Conservation (phyloP, 2,329 filamentous ascomycete genomes). For the Graphilbum fragrans region DNA sequence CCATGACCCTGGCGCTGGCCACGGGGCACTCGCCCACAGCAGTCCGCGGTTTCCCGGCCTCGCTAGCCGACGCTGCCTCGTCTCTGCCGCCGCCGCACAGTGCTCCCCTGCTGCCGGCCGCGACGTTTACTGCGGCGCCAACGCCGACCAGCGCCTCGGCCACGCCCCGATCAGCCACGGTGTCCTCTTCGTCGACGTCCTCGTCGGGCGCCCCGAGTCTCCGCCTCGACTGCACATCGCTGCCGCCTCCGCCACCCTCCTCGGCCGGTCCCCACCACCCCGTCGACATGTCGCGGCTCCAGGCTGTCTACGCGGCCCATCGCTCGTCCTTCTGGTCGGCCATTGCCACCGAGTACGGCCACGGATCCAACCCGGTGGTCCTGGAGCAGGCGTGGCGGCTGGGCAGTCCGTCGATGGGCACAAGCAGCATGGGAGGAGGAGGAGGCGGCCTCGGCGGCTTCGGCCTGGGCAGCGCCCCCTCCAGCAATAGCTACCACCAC, state of each 20-base stretch:
- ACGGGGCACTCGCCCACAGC: slow-evolving; percentile 22
- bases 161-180: slow-evolving; percentile 17
- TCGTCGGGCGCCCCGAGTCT: slow-evolving; percentile 21
- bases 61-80: neutral
- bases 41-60: slow-evolving; percentile 26
- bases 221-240: slow-evolving; percentile 46
- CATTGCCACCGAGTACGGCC: slow-evolving; percentile 61
- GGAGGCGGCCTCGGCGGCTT: too few relatives aligned
- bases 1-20: slow-evolving; percentile 31
- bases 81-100: slow-evolving; percentile 27
- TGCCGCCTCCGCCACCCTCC: slow-evolving; percentile 23
- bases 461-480: slow-evolving; percentile 4
- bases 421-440: too few relatives aligned
- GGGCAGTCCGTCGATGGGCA: slow-evolving; percentile 25
- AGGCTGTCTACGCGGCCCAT: slow-evolving; percentile 58
- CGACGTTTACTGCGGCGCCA: slow-evolving; percentile 22
- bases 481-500: slow-evolving; percentile 19
- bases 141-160: slow-evolving; percentile 22
- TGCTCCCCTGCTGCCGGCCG: slow-evolving; percentile 30
- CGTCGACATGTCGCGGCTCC: slow-evolving; percentile 54
- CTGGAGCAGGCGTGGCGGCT: slow-evolving; percentile 61
- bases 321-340: slow-evolving; percentile 61
- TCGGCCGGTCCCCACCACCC: slow-evolving; percentile 24
- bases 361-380: slow-evolving; percentile 45
- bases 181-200: slow-evolving; percentile 13